phyloP scores from a whole-genome alignment of 495 filamentous ascomycete genomes.

The Jackrogersella multiformis region DNA sequence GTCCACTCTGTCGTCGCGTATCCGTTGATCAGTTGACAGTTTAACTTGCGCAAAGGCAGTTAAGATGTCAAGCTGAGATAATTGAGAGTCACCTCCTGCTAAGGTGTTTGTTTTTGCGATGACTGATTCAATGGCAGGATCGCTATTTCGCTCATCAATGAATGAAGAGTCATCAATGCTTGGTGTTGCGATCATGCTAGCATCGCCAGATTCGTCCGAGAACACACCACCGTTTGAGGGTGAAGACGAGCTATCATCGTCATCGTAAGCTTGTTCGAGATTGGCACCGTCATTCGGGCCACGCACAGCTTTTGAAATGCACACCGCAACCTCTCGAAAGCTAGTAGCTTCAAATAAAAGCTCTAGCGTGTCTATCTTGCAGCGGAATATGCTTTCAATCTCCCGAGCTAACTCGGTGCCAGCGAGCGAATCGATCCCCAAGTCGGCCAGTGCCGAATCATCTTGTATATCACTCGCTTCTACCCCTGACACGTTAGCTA shows the following conservation, averaged over 20 bases:
- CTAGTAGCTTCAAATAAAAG: slow-evolving; percentile 1
- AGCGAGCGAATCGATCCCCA: slow-evolving; percentile 66
- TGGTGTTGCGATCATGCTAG: not conserved
- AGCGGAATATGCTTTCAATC: slow-evolving; percentile 55
- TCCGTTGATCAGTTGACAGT: not conserved
- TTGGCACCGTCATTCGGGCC: not conserved
- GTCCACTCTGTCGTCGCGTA: not conserved
- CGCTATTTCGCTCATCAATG: not conserved
- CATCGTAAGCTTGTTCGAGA: not conserved
- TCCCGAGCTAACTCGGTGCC: slow-evolving; percentile 63
- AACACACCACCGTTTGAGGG: not conserved
- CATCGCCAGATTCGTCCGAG: not conserved
- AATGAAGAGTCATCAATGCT: not conserved
- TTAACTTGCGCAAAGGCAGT: not conserved
- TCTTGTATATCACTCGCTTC: slow-evolving; percentile 53
- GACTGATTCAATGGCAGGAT: not conserved
- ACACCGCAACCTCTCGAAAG: slow-evolving; percentile 12
- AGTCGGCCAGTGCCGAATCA: slow-evolving; percentile 53
- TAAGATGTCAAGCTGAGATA: not conserved
- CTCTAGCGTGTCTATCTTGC: slow-evolving; percentile 10
- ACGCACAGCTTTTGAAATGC: not conserved
- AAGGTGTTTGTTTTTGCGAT: not conserved
- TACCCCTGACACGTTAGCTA: slow-evolving; percentile 55
- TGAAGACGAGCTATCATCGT: not conserved
- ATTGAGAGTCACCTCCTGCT: not conserved